Evolutionary conservation across 345 rosid genomes (phyloP), one percentile per base, ranked within the genome.

Genomic region (Acer saccharum): DNA sequence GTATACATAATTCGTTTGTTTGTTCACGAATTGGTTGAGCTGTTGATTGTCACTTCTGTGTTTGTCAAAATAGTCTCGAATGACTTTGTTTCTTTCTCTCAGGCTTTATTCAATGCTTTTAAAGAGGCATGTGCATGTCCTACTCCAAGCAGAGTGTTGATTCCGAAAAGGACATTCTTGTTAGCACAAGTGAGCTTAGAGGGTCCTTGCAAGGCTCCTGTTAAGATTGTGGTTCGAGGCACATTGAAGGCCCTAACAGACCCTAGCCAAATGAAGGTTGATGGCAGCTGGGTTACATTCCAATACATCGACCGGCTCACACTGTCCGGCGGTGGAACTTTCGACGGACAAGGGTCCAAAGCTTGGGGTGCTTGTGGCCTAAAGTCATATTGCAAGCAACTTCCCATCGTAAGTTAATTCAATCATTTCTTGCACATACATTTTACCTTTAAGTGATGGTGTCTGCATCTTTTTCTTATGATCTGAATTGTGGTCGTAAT

Each of bases 291-390:
- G 96, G 61, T 93, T 54, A 20, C 75, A 7, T 81, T 93, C 78
- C 25, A 72, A n/a, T 54, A 77, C 62, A 55, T 93, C 4, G 72
- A 86, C 14, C 74, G 65, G 2, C 72, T 93, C 66, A 85, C 82
- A 0, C 11, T 91, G 29, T 75, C 78, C 7, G 98, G 94, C 2
- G 85, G 86, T 14, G 94, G 98, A 46, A 81, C 83, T 21, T 87
- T 93, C 48, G 91, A 93, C 43, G 98, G 95, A 17, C 86, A 89
- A 73, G 94, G 97, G 0, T 64, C 81, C 9, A 18, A 65, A 21
- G 87, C 88, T 32, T 88, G 90, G 87, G 74, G 77, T 39, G 25
- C 79, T 16, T 89, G 90, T 65, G 13, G 46, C 66, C 39, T 35
- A 35, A 70, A 65, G 71, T n/a, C 68, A 54, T 5, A 80, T 6